Base-by-base conservation (phyloP, 2,329 filamentous ascomycete genomes). In the Dothideomycetes sp. region DNA sequence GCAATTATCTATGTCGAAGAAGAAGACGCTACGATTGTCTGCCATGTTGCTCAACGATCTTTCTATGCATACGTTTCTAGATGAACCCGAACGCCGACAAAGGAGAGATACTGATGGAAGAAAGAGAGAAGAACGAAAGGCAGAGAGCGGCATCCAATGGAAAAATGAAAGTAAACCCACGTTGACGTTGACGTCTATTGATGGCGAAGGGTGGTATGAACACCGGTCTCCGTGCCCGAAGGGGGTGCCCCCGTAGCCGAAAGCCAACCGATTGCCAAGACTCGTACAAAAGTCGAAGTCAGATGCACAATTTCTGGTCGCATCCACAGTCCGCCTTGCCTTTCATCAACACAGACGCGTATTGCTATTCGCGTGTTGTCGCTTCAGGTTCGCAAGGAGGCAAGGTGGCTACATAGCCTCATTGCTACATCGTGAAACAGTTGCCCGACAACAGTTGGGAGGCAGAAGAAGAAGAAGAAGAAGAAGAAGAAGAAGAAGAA, bases 1-100 rank as follows among this genome's bases (percentile, higher is more conserved):
- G 64, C 93, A 98, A 58, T 98, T 98, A 70, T 98, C 91, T 57
- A 98, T 96, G 59, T 98, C 91, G 58, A 95, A 96, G 62, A 76
- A 79, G 60, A 79, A 74, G 15, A 84, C 69, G 2, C 71, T 69
- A 47, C 74, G 63, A 41, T 57, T 57, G 25, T 49, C 43, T 29
- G 45, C 25, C 54, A 50, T 50, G 23, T 30, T 45, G 34, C 19
- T 20, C 20, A 29, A 12, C 6, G 23, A 15, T 23, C 20, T 36
- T 20, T 24, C 13, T 43, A 30, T 17, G 19, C 20, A 33, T 43
- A 11, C 37, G 37, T 15, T 11, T 11, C 16, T 31, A 23, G 40
- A 28, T 17, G 40, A 29, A 20, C 19, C 27, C 11, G 27, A 43
- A 27, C 18, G 11, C 33, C 33, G 32, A 31, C 27, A 30, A 24